Base-by-base conservation (phyloP, 2,329 filamentous ascomycete genomes). In the Blumeria graminis region DNA sequence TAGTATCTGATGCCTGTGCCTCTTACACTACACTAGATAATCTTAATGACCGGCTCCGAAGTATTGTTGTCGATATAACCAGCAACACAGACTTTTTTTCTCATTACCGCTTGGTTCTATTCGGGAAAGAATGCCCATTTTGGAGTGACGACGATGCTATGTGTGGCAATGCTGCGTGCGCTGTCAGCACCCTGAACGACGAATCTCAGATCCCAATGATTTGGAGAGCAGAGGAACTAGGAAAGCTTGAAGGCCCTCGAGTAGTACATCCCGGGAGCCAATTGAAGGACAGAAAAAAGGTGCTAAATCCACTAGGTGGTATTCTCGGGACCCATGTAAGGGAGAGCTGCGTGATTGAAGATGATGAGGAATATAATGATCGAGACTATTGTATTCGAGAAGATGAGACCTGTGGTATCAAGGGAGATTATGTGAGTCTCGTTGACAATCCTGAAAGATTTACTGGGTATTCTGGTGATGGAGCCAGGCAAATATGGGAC, bases 311-410 rank as follows among this genome's bases (percentile, higher is more conserved):
- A 18, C 71, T 96, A 6, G 80, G 87, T 63, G 90, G 90, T 14
- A 76, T 81, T 63, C 71, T 98, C 8, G 92, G 92, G 51, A 86
- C 89, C 55, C 73, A 82, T 57, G 90, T 95, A 0, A 88, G 86
- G 55, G 92, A 98, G 72, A 94, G 86, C 68, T 98, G 92, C 67
- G 88, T 98, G 50, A 82, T 96, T 16, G 92, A 98, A 71, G 94
- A 94, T 66, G 90, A 96, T 65, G 90, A 95, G 65, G 90, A 95
- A 69, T 94, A 88, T 69, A 90, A 96, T 70, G 85, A 95, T 62
- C 79, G 92, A 61, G 92, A 98, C 68, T 98, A 96, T 69, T 98
- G 92, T 69, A 80, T 96, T 4, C 87, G 88, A 0, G 92, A 98
- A 64, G 92, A 98, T 66, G 89, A 96, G 71, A 86, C 85, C 64